Evolutionary conservation across 164 flowering plant genomes (phyloP), one percentile per base, ranked within the genome.

Genomic region (Sextonia rubra): DNA sequence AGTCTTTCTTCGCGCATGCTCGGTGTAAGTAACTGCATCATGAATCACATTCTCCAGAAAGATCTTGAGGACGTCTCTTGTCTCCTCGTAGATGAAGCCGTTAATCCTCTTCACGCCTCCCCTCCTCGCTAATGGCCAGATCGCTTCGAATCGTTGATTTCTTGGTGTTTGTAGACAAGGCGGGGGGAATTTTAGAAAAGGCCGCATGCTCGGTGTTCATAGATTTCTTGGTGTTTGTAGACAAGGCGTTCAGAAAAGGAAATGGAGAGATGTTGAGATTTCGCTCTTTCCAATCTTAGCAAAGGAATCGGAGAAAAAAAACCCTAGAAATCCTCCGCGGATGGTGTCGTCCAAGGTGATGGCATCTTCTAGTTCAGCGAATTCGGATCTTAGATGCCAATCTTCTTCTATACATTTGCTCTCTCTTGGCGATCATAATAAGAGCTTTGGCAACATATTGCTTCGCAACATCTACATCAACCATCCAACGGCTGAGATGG

Each of bases 321-420:
- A 60, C 65, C 70, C 65, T 70, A 60, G 52, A 70, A 70, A 29
- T 58, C 64, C 26, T 20, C 29, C 61, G 22, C 47, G 25, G 69
- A 72, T 72, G 74, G 74, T 69, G 48, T 72, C 60, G 44, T 72
- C 74, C 49, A 72, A 72, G 69, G 69, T 72, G 63, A 72, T 72
- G 74, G 61, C 74, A 47, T 72, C 74, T 49, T 64, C 73, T 55
- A 44, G 18, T 32, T 80, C 92, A 52, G 71, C 81, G 60, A 85
- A 83, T 68, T 83, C 88, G 87, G 90, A 83, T 84, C 90, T 75
- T 9, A 49, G 81, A 0, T 81, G 82, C 17, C 79, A 83, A 12
- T n/a, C 85, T 14, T 75, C 76, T 18, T n/a, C 69, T 86, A 64
- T 80, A 56, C 37, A 76, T 76, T 71, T 84, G 27, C 30, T 63